A percentile compares a stretch with the other conserved stretches of the same genome.
phyloP scores from a whole-genome alignment of 2,329 filamentous ascomycete species.

The Nemania sp. region DNA sequence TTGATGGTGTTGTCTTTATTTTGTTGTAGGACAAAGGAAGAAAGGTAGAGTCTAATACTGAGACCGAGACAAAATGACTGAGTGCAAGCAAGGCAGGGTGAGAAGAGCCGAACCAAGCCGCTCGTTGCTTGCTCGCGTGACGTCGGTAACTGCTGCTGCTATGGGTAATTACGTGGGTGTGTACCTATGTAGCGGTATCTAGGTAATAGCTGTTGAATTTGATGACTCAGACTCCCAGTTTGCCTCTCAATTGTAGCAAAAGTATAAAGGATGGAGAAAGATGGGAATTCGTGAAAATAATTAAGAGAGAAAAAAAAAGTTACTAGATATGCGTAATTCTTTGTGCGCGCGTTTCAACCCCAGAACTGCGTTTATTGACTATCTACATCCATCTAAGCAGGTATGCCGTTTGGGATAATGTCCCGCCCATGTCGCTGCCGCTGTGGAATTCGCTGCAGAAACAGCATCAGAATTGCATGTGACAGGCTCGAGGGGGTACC shows the following conservation, averaged over 20 bases:
- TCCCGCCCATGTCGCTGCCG: neutral
- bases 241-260: too few relatives aligned
- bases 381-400: neutral
- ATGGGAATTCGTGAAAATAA: too few relatives aligned
- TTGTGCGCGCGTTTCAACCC: constrained; percentile 17
- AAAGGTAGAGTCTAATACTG: neutral
- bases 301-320: too few relatives aligned
- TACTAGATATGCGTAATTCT: constrained; percentile 6
- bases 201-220: neutral
- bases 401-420: constrained; percentile 11
- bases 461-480: constrained; percentile 15
- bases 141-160: neutral
- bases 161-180: too few relatives aligned
- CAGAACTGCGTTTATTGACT: neutral
- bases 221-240: neutral
- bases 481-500: neutral
- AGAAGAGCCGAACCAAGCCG: neutral
- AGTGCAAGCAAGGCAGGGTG: too few relatives aligned
- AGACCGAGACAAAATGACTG: neutral
- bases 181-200: too few relatives aligned
- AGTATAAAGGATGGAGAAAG: neutral
- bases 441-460: neutral
- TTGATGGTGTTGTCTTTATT: neutral
- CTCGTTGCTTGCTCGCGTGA: neutral
- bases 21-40: constrained; percentile 2